phyloP scores from a whole-genome alignment of 2,329 filamentous ascomycete species.

The Aschersonia sp. region DNA sequence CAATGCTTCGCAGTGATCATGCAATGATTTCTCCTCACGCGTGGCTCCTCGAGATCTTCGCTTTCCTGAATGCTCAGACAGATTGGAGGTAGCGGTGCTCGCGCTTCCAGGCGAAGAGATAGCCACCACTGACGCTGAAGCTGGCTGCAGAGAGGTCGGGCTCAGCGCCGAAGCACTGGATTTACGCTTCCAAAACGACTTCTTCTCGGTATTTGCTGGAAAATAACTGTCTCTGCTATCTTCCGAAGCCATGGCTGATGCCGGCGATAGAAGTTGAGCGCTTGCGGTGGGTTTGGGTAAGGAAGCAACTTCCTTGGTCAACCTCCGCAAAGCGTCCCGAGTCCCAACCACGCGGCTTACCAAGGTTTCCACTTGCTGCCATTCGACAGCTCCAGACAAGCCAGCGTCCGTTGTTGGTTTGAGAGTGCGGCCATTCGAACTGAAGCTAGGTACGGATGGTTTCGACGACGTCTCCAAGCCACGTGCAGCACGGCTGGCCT shows the following conservation, averaged over 20 bases:
- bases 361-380: conserved; percentile 72
- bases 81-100: conserved; percentile 13
- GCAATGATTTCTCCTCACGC: conserved; percentile 50
- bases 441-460: conserved; percentile 12
- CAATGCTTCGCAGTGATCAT: conserved; percentile 74
- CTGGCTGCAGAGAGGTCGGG: conserved; percentile 23
- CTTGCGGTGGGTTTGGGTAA: conserved; percentile 14
- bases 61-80: conserved; percentile 16
- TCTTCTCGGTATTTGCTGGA: conserved; percentile 36
- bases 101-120: conserved; percentile 26
- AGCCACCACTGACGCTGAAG: conserved; percentile 23
- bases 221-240: conserved; percentile 38
- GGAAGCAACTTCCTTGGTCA: conserved; percentile 72
- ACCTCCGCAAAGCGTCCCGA: conserved; percentile 70
- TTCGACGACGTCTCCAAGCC: conserved; percentile 27
- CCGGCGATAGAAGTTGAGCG: conserved; percentile 24
- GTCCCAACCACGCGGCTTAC: conserved; percentile 79
- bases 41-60: conserved; percentile 20
- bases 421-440: conserved; percentile 12
- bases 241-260: conserved; percentile 17
- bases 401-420: conserved; percentile 17
- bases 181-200: conserved; percentile 88
- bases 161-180: conserved; percentile 38
- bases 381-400: conserved; percentile 61
- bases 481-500: conserved; percentile 54